Base-by-base conservation (phyloP, 192 early-diverging fungal species). In the Podila verticillata region DNA sequence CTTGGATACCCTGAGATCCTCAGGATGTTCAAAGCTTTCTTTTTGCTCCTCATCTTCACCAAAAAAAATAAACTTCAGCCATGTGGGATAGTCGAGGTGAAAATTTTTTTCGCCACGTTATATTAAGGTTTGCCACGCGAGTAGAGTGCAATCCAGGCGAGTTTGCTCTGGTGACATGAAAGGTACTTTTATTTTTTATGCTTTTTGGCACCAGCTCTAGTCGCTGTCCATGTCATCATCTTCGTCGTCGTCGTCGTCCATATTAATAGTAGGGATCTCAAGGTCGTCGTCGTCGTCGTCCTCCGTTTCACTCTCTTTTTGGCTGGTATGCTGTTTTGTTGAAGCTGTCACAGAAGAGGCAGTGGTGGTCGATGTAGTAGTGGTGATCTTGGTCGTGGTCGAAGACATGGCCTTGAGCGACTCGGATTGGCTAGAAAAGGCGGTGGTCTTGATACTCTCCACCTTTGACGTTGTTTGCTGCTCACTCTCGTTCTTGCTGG, bases 191-290 rank as follows among this genome's bases (percentile, higher is more conserved):
- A 22, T 54, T 54, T 51, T 24, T 54, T 54, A 54, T 26, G 51
- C 17, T 54, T 54, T 54, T 8, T 24, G 20, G 7, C 9, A 54
- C 12, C 51, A 26, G 6, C 51, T 26, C 54, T 72, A 79, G 19
- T 79, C 75, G 65, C 69, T 72, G 57, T 72, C 75, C 75, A 72
- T 72, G 44, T 79, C 73, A 3, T 75, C 73, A 31, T 75, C 74
- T 1, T 34, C 31, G 35, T 75, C 75, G 20, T 78, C 75, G 60
- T 78, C 75, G 31, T 79, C 75, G 13, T 72, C 75, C 69, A 79
- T 79, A 48, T 79, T 72, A 24, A 79, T 79, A 1, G 65, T 63
- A 28, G 75, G 75, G n/a, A 79, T 79, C 26, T 63, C 68, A 30
- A 63, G 29, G 20, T 79, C 68, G 20, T 79, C 75, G 24, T 72